Evolutionary conservation across 2,329 filamentous ascomycete genomes (phyloP).

Genomic region (Scleromitrula shiraiana): DNA sequence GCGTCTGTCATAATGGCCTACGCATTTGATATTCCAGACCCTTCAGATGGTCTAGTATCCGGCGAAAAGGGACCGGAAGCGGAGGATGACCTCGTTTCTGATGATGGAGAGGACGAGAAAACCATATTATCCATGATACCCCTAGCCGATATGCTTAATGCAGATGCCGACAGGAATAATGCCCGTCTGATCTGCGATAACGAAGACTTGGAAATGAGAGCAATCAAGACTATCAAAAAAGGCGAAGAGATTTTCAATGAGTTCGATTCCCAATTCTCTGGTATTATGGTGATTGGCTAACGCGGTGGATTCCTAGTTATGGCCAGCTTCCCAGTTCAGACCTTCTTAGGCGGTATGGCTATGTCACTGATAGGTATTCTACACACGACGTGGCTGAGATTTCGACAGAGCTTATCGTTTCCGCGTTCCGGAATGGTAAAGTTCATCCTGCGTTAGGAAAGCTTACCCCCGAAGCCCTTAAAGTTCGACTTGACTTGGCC

Average conservation of each 20-base stretch:
- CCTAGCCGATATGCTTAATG: slow-evolving; percentile 64
- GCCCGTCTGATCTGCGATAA: slow-evolving; percentile 34
- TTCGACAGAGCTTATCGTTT: slow-evolving; percentile 40
- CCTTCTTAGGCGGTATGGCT: slow-evolving; percentile 59
- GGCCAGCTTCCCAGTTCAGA: slow-evolving; percentile 60
- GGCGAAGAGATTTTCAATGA: slow-evolving; percentile 62
- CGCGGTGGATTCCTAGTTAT: slow-evolving; percentile 33
- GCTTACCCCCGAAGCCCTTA: slow-evolving; percentile 21
- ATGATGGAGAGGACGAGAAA: slow-evolving; percentile 39
- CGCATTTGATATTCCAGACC: slow-evolving; percentile 53
- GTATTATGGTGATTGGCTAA: background rate
- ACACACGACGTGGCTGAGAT: slow-evolving; percentile 60
- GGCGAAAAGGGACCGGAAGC: slow-evolving; percentile 41
- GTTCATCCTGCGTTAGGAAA: slow-evolving; percentile 15
- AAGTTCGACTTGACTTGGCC: slow-evolving; percentile 33
- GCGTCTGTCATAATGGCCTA: slow-evolving; percentile 66
- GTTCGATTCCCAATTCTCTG: background rate
- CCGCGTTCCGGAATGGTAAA: slow-evolving; percentile 12
- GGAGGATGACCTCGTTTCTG: slow-evolving; percentile 37
- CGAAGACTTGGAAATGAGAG: slow-evolving; percentile 51
- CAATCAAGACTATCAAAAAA: slow-evolving; percentile 45
- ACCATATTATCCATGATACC: slow-evolving; percentile 57
- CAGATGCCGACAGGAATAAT: slow-evolving; percentile 59
- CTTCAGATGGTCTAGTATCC: slow-evolving; percentile 28
- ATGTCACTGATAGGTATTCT: slow-evolving; percentile 56